Base-by-base conservation (phyloP, 2,329 filamentous ascomycete species). In the Stachybotrys echinatus region DNA sequence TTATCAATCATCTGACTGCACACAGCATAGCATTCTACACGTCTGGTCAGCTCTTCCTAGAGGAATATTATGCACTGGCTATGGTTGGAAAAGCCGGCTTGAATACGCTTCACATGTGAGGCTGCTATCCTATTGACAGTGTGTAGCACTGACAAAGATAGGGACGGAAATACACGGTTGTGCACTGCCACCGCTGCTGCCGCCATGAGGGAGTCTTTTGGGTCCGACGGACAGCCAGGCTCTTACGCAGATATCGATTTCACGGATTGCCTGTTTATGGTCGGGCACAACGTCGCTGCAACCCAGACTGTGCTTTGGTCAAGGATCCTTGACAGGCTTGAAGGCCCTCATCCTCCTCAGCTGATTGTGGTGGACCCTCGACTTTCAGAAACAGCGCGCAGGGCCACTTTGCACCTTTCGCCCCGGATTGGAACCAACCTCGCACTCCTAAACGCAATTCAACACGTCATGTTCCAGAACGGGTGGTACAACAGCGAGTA, bases 21-120 rank as follows among this genome's bases (percentile, higher is more conserved):
- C 67, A 69, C 57, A 65, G 63, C 22, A 70, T 70, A 47, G 66
- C 59, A 4, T 70, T 71, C 50, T 69, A 70, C 53, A 69, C 67
- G 10, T 60, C 58, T 19, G 67, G 67, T 1, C 66, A 71, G 55
- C 52, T 70, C 12, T 66, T 70, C 48, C 56, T 70, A 10, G 68
- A 69, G 49, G 66, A 70, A 50, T 71, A 69, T 47, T 69, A 69
- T 54, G 66, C 65, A 34, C 54, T 70, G n/a, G 66, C 65, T 2
- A 54, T 69, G 44, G 55, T 70, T 12, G 66, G 68, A 5, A 71
- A 71, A 47, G 66, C 63, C 3, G 67, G 68, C 1, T 51, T 69
- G 14, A 60, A 68, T 50, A 69, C 66, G 1, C 51, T 70, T 20
- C 65, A 70, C 48, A 68, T 68, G 66, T 67, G 54, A 23, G 62